Evolutionary conservation across 2,329 filamentous ascomycete genomes (phyloP), one percentile per base, ranked within the genome.

Genomic region (Trichoderma polysporum): DNA sequence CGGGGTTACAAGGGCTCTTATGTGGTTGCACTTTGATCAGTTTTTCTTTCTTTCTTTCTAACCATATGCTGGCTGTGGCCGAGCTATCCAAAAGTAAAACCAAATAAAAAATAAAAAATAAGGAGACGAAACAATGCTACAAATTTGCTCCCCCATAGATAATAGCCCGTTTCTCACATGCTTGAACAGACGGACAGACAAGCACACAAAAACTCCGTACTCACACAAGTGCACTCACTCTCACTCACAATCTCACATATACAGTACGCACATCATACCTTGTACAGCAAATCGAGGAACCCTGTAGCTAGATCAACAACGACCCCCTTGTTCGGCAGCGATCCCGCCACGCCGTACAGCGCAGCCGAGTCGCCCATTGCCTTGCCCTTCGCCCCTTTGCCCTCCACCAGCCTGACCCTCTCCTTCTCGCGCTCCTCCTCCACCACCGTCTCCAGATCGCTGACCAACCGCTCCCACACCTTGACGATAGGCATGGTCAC

Each of bases 271-370:
- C 50, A 56, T 80, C 81, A 95, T 68, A 90, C 90, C 83, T 97
- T 97, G 80, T 97, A 97, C 78, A 97, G 77, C 61, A 95, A 90
- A 80, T 98, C 94, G 76, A 98, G 83, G 79, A 98, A 99, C 0
- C 93, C 94, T 71, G 86, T 92, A 1, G 94, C 94, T 76, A 99
- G 80, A 73, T 97, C 92, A 71, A 92, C 92, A 35, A 99, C 93
- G 37, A 99, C 90, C 72, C 91, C 93, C 86, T 98, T 98, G 77
- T 99, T 96, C 1, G 95, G 95, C 78, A 99, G 80, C 74, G 92
- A 96, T 6, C 95, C 95, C 0, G 95, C 95, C 66, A 99, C 94
- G 64, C 95, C 95, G 79, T 99, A 99, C 69, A 99, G 81, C 4
- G 94, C 94, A 1, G 93, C 92, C 15, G 92, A 89, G 76, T 97